These are phyloP conservation scores for Fusarium nisikadoi DNA, from an alignment of 2,329 filamentous ascomycete genomes.

Conservation along the genomic window DNA sequence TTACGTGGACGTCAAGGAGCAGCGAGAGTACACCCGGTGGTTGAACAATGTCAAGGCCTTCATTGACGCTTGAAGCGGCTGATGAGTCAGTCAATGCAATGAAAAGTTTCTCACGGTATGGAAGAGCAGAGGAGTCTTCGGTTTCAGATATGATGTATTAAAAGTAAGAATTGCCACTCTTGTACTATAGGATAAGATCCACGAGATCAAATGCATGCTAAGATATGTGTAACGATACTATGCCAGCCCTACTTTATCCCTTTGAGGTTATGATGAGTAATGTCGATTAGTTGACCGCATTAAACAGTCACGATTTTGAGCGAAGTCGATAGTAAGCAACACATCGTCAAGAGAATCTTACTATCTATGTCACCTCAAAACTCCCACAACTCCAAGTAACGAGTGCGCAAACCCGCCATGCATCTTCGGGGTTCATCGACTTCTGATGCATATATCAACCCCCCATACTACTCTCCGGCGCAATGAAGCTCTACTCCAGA, in stretches of 20 bases:
- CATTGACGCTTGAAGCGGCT: slow-evolving; percentile 70
- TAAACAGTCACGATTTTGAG: not conserved
- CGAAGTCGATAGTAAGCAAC: slow-evolving; percentile 19
- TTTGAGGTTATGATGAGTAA: not conserved
- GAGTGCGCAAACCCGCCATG: slow-evolving; percentile 45
- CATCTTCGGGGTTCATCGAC: slow-evolving; percentile 25
- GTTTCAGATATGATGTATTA: slow-evolving; percentile 32
- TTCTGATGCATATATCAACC: slow-evolving; percentile 7
- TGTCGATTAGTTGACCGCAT: not conserved
- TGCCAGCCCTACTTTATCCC: slow-evolving; percentile 4
- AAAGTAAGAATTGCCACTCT: slow-evolving; percentile 45
- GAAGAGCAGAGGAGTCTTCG: slow-evolving; percentile 21
- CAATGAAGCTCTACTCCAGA: slow-evolving; percentile 44
- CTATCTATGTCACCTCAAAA: slow-evolving; percentile 36
- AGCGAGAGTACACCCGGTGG: slow-evolving; percentile 95
- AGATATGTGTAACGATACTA: slow-evolving; percentile 43
- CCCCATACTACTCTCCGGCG: slow-evolving; percentile 23
- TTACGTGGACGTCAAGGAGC: slow-evolving; percentile 98
- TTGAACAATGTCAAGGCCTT: slow-evolving; percentile 88
- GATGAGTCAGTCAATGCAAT: not conserved
- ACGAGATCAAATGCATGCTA: slow-evolving; percentile 36
- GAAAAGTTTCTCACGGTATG: slow-evolving; percentile 13
- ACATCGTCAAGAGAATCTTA: slow-evolving; percentile 33
- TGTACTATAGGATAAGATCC: slow-evolving; percentile 45
- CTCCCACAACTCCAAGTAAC: slow-evolving; percentile 46